Percentiles rank a stretch among this genome's conserved stretches.
Evolutionary conservation across 2,329 filamentous ascomycete genomes (phyloP).

Genomic region (Fusarium ambrosium): DNA sequence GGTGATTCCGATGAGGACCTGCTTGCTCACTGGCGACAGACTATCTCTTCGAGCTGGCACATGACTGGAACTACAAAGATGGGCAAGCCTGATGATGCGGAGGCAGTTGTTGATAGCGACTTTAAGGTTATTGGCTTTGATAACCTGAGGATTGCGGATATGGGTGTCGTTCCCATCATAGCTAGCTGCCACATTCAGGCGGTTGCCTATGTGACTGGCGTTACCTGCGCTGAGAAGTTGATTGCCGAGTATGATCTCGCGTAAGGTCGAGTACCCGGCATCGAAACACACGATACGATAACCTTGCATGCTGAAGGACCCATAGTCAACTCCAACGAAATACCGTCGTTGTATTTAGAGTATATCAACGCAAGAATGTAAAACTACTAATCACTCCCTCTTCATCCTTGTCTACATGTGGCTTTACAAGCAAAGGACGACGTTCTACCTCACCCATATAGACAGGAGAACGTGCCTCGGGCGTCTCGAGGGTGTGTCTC

Average conservation of each 20-base stretch:
- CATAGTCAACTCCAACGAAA: not conserved
- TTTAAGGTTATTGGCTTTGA: conserved; percentile 39
- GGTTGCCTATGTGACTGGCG: conserved; percentile 67
- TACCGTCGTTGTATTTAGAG: not conserved
- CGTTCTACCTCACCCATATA: not conserved
- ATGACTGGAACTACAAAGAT: conserved; percentile 71
- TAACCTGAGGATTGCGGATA: conserved; percentile 38
- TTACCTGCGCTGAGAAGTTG: conserved; percentile 62
- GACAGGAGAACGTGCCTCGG: too few relatives aligned
- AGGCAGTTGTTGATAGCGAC: conserved; percentile 62
- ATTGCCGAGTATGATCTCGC: conserved; percentile 32
- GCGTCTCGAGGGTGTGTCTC: too few relatives aligned
- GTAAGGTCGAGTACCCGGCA: not conserved
- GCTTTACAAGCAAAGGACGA: not conserved
- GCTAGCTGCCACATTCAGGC: conserved; percentile 65
- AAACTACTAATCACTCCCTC: not conserved
- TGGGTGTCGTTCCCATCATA: conserved; percentile 51
- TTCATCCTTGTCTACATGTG: not conserved
- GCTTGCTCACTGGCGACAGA: conserved; percentile 58
- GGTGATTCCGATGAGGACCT: conserved; percentile 68
- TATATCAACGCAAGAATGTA: not conserved
- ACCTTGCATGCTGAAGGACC: not conserved
- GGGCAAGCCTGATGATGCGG: conserved; percentile 59
- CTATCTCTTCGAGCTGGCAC: conserved; percentile 64
- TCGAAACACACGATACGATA: not conserved